Base-by-base conservation (phyloP, 441 rosid species). In the Flueggea neowawraea region DNA sequence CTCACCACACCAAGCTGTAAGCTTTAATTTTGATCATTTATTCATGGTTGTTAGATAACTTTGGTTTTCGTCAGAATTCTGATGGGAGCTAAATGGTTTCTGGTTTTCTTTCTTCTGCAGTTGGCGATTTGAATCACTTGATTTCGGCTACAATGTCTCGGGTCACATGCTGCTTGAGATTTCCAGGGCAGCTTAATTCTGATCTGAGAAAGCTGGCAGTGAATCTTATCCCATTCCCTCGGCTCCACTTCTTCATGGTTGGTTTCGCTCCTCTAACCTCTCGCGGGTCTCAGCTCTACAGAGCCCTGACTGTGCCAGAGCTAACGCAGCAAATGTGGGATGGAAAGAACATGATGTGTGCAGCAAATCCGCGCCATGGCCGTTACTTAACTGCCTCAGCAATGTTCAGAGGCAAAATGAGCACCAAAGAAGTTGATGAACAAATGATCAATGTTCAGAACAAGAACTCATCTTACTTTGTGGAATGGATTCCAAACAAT, bases 321-420 rank as follows among this genome's bases (percentile, higher is more conserved):
- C 87, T 86, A 33, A 81, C 82, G 7, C 86, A 83, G 45, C 91
- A 85, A 74, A 85, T 85, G 91, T 85, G 91, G 91, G 91, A 83
- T 62, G 77, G 88, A 15, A 84, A 84, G 76, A 84, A 81, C 70
- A 84, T 84, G 89, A 81, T 84, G 86, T 79, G 86, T 31, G 84
- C 84, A 12, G 84, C 83, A 47, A 83, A 81, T 69, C 84, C 86
- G 0, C 80, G 84, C 43, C 87, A 80, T 8, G 87, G 87, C 0
- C 79, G 80, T 3, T 84, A 84, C 68, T 66, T 82, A 65, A 84
- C 90, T 7, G 87, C 87, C 47, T 81, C 86, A 3, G 86, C 84
- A 10, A 66, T 81, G 83, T 81, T 81, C 67, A 78, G 86, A 51
- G 90, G 90, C 2, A 84, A 84, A 72, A 84, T 82, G 84, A 82